Evolutionary conservation across 164 flowering plant species (phyloP).

Genomic region (Tetracentron sinense): DNA sequence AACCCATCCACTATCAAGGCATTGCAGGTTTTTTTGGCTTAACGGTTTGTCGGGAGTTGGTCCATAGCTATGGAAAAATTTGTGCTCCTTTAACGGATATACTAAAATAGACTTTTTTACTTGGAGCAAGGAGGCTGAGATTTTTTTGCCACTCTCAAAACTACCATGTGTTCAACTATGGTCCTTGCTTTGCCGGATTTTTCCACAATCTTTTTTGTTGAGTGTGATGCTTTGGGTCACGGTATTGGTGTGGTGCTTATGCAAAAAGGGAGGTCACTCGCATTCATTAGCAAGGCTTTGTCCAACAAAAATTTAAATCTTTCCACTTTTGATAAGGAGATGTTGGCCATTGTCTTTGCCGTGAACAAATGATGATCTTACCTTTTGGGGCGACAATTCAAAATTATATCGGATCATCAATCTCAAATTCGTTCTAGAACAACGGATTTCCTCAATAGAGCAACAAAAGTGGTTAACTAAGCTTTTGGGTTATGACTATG

Average conservation of each 20-base stretch:
- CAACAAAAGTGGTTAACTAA: too few species aligned
- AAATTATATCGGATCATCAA: too few species aligned
- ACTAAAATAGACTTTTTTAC: not conserved
- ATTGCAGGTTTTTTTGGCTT: not conserved
- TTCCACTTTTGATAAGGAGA: conserved; percentile 7
- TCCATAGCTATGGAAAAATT: not conserved
- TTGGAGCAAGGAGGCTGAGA: not conserved
- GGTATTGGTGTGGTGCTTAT: not conserved
- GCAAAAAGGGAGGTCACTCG: not conserved
- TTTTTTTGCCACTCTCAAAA: not conserved
- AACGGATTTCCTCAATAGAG: too few species aligned
- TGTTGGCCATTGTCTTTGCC: not conserved
- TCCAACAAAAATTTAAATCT: not conserved
- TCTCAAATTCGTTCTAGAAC: too few species aligned
- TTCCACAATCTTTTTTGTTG: not conserved
- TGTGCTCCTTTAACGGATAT: not conserved
- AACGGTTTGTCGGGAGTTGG: not conserved
- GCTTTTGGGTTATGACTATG: too few species aligned
- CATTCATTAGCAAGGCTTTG: not conserved
- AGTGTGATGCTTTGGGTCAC: not conserved
- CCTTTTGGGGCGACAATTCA: not conserved
- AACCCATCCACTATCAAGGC: not conserved
- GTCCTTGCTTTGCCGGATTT: not conserved
- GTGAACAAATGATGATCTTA: not conserved
- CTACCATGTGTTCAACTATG: not conserved